Percentiles rank a stretch among this genome's conserved stretches.
Evolutionary conservation across 176 grass and related monocot species (phyloP).

Genomic region (Paspalum vaginatum): DNA sequence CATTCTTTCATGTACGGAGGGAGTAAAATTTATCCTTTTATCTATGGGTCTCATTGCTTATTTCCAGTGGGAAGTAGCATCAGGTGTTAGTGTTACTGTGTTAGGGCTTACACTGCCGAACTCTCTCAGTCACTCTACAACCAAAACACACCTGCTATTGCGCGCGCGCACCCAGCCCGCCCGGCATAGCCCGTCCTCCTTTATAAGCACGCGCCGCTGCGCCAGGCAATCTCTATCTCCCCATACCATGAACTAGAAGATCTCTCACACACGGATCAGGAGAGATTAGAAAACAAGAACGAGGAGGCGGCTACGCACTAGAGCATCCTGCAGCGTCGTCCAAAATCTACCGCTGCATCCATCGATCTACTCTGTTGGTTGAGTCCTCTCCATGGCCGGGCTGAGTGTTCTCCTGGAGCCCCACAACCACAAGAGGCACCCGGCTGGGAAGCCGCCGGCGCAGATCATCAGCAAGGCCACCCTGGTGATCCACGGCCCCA

Average conservation of each 20-base stretch:
- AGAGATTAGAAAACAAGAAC: neutral
- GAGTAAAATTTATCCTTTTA: too few species aligned
- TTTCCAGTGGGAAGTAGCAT: too few species aligned
- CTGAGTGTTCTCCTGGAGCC: slow-evolving; percentile 59
- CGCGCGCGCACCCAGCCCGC: neutral
- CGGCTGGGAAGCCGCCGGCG: neutral
- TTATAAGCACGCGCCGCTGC: slow-evolving; percentile 24
- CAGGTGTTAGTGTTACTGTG: too few species aligned
- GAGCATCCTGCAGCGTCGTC: neutral
- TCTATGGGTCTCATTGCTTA: too few species aligned
- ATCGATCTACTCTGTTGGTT: neutral
- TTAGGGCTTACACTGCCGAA: neutral
- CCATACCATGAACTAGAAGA: neutral
- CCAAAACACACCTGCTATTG: neutral
- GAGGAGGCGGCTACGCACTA: neutral
- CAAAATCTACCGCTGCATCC: neutral
- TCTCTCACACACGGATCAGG: neutral
- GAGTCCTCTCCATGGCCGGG: slow-evolving; percentile 53
- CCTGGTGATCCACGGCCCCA: slow-evolving; percentile 4
- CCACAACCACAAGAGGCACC: slow-evolving; percentile 10
- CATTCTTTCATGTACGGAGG: too few species aligned
- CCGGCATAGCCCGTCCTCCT: neutral
- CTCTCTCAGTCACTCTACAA: slow-evolving; percentile 4
- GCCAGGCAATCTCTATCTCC: neutral
- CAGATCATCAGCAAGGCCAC: slow-evolving; percentile 61